phyloP scores from a whole-genome alignment of 768 basidiomycete species.

The Tubosaeta sp. region DNA sequence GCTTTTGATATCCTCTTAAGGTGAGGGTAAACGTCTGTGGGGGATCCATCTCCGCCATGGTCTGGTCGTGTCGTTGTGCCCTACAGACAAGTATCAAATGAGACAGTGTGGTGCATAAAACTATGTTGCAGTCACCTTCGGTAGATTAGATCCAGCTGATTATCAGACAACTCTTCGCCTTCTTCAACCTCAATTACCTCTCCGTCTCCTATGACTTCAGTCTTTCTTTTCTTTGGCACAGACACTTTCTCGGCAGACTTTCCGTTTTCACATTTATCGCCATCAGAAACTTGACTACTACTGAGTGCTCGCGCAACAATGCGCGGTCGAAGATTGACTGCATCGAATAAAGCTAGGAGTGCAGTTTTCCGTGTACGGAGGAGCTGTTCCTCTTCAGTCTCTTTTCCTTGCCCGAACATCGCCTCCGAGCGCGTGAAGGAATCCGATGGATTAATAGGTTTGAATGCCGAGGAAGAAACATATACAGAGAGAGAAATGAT shows the following conservation, averaged over 20 bases:
- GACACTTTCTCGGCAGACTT: constrained; percentile 35
- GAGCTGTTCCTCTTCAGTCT: constrained; percentile 74
- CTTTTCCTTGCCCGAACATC: constrained; percentile 72
- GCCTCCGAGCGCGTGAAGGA: constrained; percentile 23
- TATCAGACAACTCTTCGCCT: constrained; percentile 74
- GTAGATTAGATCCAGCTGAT: constrained; percentile 81
- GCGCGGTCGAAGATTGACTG: constrained; percentile 65
- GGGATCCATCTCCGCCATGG: constrained; percentile 80
- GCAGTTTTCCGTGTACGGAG: constrained; percentile 78
- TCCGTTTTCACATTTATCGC: constrained; percentile 37
- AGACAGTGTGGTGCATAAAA: neutral
- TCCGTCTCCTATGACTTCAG: constrained; percentile 72
- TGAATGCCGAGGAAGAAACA: constrained; percentile 67
- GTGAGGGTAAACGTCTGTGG: constrained; percentile 68
- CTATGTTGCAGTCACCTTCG: constrained; percentile 50
- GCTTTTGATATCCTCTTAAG: constrained; percentile 88
- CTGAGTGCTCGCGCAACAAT: constrained; percentile 36
- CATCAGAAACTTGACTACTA: constrained; percentile 27
- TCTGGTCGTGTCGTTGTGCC: constrained; percentile 76
- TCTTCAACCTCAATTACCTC: constrained; percentile 85
- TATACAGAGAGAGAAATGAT: constrained; percentile 74
- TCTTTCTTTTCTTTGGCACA: constrained; percentile 40
- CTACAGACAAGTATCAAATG: constrained; percentile 36
- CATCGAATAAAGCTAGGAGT: constrained; percentile 68
- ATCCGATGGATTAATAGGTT: constrained; percentile 35